Percentiles rank a stretch among this genome's conserved stretches.
Conservation (phyloP, 106 monocot species). For the Posidonia australis region DNA sequence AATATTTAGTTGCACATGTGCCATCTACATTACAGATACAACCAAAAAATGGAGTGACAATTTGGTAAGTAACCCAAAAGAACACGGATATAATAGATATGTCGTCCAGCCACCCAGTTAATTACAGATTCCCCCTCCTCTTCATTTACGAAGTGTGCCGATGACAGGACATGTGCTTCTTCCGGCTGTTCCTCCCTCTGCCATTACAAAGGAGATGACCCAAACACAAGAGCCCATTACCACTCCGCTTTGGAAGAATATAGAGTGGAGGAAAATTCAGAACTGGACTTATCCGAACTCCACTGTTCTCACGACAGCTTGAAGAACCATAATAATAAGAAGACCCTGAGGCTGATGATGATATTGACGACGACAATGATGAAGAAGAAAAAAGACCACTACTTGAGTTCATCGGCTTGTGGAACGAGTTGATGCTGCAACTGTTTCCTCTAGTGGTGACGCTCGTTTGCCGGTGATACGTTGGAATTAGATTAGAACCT, state of each 20-base stretch:
- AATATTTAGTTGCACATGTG: too few species aligned
- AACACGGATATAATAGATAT: too few species aligned
- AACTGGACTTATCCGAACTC: not conserved
- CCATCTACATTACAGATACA: too few species aligned
- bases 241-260: not conserved
- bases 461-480: not conserved
- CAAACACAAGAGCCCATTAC: not conserved
- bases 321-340: not conserved
- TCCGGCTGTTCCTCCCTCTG: not conserved
- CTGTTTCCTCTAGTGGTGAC: not conserved
- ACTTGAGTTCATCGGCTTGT: not conserved
- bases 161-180: too few species aligned
- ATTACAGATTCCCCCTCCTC: too few species aligned
- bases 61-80: too few species aligned
- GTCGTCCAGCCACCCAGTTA: too few species aligned
- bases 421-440: not conserved
- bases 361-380: not conserved
- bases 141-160: too few species aligned
- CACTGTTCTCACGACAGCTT: not conserved
- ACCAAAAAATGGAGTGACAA: too few species aligned
- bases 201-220: constrained; percentile 8
- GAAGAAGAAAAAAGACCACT: not conserved
- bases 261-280: not conserved
- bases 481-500: not conserved
- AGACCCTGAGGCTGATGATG: not conserved